These are phyloP conservation scores for Aciculoconidium aculeatum DNA, from an alignment of 805 yeast species.

Conservation along the genomic window DNA sequence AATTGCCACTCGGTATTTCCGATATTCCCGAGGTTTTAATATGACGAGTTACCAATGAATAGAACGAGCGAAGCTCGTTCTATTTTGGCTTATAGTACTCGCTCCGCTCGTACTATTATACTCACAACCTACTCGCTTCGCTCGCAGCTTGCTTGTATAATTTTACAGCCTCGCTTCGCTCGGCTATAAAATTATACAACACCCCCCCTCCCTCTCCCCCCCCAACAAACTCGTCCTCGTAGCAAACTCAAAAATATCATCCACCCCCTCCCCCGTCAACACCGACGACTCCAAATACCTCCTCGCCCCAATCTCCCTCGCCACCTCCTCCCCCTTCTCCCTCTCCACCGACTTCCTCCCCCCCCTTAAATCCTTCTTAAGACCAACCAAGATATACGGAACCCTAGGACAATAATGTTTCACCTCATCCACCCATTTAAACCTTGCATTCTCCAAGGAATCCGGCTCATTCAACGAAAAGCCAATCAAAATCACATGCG, in stretches of 20 bases:
- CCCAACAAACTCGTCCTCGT: constrained; percentile 70
- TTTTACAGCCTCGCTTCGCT: too few relatives aligned
- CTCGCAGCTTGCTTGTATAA: neutral
- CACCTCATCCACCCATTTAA: constrained; percentile 87
- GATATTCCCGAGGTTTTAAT: too few relatives aligned
- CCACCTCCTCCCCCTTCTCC: constrained; percentile 62
- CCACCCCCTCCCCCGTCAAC: constrained; percentile 90
- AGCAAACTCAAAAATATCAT: constrained; percentile 88
- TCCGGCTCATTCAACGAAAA: constrained; percentile 84
- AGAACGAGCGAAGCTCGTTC: too few relatives aligned
- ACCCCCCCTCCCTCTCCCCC: constrained; percentile 22
- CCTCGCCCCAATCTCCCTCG: constrained; percentile 76
- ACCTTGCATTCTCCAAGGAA: constrained; percentile 72
- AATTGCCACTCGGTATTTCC: too few relatives aligned
- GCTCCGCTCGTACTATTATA: neutral
- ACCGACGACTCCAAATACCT: constrained; percentile 85
- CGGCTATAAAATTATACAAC: constrained; percentile 27
- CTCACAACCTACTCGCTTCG: neutral
- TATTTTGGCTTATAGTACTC: too few relatives aligned
- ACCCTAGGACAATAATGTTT: constrained; percentile 72
- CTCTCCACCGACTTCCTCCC: constrained; percentile 43
- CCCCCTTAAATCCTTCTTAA: constrained; percentile 72
- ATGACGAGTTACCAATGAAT: too few relatives aligned
- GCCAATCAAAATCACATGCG: constrained; percentile 80
- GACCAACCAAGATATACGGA: constrained; percentile 74